Conservation (phyloP, 148 eudicot species). For the Vaccinium corymbosum region DNA sequence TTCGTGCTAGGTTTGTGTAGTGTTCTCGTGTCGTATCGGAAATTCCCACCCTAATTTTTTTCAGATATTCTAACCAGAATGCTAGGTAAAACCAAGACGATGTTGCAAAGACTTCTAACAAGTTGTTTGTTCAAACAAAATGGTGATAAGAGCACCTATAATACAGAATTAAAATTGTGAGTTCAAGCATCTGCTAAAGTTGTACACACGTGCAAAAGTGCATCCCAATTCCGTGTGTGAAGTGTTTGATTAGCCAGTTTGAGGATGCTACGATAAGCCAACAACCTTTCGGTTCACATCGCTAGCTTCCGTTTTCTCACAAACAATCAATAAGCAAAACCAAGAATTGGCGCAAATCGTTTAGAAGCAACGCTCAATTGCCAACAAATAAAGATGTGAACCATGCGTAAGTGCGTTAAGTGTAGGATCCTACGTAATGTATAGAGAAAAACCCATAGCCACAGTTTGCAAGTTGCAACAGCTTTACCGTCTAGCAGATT, state of each 20-base stretch:
- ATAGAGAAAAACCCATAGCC: not conserved
- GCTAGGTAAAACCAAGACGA: too few species aligned
- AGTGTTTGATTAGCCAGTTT: not conserved
- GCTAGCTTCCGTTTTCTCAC: not conserved
- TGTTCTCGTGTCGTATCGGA: too few species aligned
- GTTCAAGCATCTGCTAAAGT: not conserved
- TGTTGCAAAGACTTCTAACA: too few species aligned
- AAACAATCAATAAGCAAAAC: not conserved
- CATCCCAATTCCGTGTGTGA: not conserved
- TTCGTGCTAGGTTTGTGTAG: too few species aligned
- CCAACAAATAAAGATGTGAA: not conserved
- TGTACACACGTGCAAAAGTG: not conserved
- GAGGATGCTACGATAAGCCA: not conserved
- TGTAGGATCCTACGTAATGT: not conserved
- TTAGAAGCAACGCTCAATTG: not conserved
- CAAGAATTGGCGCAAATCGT: not conserved
- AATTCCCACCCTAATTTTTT: too few species aligned
- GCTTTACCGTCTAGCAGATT: not conserved
- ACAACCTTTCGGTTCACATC: not conserved
- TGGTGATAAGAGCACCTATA: not conserved
- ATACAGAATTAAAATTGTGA: not conserved
- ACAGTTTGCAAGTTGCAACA: not conserved
- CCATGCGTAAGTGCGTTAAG: not conserved
- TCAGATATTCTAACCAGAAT: too few species aligned
- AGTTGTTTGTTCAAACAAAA: not conserved